These are phyloP conservation scores for Neurospora sp. DNA, from an alignment of 2,329 filamentous ascomycete genomes.

Conservation along the genomic window DNA sequence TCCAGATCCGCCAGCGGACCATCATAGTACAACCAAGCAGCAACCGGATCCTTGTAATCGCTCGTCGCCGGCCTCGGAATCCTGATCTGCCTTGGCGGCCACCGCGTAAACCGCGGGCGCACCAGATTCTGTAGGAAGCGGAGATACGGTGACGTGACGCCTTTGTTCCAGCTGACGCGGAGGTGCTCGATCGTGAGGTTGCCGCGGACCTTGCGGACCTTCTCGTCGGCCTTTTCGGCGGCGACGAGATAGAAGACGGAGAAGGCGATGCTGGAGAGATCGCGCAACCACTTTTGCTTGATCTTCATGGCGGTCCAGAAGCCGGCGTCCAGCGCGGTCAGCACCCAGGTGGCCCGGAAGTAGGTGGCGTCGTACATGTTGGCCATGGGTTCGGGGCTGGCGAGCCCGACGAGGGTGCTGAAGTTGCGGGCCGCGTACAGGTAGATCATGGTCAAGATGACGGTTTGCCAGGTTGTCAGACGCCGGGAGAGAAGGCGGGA, in stretches of 20 bases:
- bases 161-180: slow-evolving; percentile 91
- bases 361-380: slow-evolving; percentile 90
- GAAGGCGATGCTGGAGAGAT: slow-evolving; percentile 75
- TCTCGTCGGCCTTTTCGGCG: slow-evolving; percentile 91
- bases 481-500: slow-evolving; percentile 61
- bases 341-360: slow-evolving; percentile 93
- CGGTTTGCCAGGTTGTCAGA: slow-evolving; percentile 81
- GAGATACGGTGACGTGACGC: slow-evolving; percentile 71
- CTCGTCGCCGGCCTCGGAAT: slow-evolving; percentile 75
- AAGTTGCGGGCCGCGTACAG: slow-evolving; percentile 91
- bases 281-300: slow-evolving; percentile 64
- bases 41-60: slow-evolving; percentile 72
- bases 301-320: slow-evolving; percentile 99
- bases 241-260: slow-evolving; percentile 85
- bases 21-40: slow-evolving; percentile 90
- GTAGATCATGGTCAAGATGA: slow-evolving; percentile 80
- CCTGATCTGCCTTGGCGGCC: slow-evolving; percentile 70
- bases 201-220: slow-evolving; percentile 81
- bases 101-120: slow-evolving; percentile 70
- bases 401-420: slow-evolving; percentile 80
- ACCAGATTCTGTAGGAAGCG: slow-evolving; percentile 60
- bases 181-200: slow-evolving; percentile 85
- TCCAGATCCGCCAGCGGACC: slow-evolving; percentile 71
- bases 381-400: slow-evolving; percentile 85
- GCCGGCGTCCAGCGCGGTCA: slow-evolving; percentile 87